Conservation (phyloP, 2,329 filamentous ascomycete species). For the Botryotinia globosa region DNA sequence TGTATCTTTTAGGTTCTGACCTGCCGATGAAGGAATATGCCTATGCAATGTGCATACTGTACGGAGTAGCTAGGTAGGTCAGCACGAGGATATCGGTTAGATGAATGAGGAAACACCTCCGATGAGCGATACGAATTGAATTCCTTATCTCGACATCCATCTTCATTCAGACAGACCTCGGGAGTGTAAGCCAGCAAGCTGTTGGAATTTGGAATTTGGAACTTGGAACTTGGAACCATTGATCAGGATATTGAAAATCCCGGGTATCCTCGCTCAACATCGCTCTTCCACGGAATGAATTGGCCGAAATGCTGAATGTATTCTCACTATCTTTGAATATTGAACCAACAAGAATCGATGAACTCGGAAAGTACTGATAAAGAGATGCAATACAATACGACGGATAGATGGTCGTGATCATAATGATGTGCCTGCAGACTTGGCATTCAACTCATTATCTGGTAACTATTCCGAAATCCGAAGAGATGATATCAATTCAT, state of each 20-base stretch:
- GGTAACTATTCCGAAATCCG: neutral
- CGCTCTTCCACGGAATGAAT: neutral
- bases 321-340: neutral
- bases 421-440: neutral
- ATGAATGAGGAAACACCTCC: neutral
- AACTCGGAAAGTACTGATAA: neutral
- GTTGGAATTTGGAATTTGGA: conserved; percentile 1
- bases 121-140: neutral
- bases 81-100: neutral
- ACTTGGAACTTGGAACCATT: conserved; percentile 1
- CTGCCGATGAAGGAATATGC: neutral
- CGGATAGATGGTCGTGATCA: neutral
- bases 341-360: neutral
- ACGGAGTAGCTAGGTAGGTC: too few species aligned
- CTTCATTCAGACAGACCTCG: neutral
- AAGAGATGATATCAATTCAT: neutral
- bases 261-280: conserved; percentile 1
- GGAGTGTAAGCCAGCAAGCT: neutral
- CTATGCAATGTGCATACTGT: too few species aligned
- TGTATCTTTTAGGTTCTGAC: neutral
- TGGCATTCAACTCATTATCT: neutral
- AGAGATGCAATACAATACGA: neutral
- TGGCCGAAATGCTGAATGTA: neutral
- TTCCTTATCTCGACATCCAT: neutral
- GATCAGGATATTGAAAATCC: neutral